Percentiles rank a stretch among this genome's conserved stretches.
phyloP scores from a whole-genome alignment of 306 rosid species.

The Ochetophila trinervis region DNA sequence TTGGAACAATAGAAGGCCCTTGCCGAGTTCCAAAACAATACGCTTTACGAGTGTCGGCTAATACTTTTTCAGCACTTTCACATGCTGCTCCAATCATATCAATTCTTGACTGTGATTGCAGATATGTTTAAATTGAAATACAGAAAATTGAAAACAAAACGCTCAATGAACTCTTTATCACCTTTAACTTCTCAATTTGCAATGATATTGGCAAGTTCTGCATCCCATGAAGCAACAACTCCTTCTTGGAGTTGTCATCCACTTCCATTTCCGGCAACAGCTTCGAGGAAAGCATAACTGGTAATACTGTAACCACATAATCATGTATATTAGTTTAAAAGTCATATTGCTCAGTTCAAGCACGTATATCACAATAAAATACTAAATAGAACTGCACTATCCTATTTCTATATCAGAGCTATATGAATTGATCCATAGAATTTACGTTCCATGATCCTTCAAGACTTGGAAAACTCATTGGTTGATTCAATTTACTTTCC shows the following conservation, averaged over 20 bases:
- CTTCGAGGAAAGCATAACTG: slow-evolving; percentile 87
- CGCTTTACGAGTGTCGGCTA: slow-evolving; percentile 94
- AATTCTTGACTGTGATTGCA: slow-evolving; percentile 56
- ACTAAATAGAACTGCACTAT: not conserved
- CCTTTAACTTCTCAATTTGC: slow-evolving; percentile 82
- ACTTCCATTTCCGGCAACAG: slow-evolving; percentile 90
- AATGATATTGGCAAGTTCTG: slow-evolving; percentile 69
- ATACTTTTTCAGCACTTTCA: slow-evolving; percentile 86
- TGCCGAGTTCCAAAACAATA: slow-evolving; percentile 87
- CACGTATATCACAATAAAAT: not conserved
- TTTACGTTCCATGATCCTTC: not conserved
- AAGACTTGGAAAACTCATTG: too few species aligned
- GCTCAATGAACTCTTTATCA: slow-evolving; percentile 23
- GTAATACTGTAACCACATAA: slow-evolving; percentile 49
- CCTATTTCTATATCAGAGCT: not conserved
- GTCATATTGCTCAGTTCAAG: not conserved
- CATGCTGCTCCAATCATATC: slow-evolving; percentile 92
- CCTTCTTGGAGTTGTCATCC: slow-evolving; percentile 69
- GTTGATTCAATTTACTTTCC: too few species aligned
- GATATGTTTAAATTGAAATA: slow-evolving; percentile 6
- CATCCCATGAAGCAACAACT: slow-evolving; percentile 79
- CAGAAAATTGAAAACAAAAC: slow-evolving; percentile 3
- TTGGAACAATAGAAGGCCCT: slow-evolving; percentile 68
- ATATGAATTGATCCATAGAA: not conserved
- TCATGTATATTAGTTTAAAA: not conserved